Percentiles rank a stretch among this genome's conserved stretches.
Conservation (phyloP, 2,329 filamentous ascomycete genomes). For the Colletotrichum agaves region DNA sequence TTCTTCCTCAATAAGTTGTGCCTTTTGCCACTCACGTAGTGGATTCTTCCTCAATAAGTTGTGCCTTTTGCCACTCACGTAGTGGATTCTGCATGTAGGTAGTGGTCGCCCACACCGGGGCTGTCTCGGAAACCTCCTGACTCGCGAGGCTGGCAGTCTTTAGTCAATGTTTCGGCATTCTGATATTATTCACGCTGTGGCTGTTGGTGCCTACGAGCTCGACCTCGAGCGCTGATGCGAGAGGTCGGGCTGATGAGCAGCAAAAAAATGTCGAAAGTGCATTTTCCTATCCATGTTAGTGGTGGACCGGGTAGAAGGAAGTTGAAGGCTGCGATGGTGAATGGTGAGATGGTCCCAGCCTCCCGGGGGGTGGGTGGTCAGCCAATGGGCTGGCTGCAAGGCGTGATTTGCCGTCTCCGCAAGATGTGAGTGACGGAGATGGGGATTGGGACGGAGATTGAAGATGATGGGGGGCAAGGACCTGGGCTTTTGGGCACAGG, state of each 20-base stretch:
- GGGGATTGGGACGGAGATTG: background rate
- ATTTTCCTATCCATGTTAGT: background rate
- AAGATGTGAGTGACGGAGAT: conserved; percentile 20
- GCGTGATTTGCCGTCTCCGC: conserved; percentile 27
- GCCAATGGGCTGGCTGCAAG: conserved; percentile 21
- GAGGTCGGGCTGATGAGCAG: conserved; percentile 3
- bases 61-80: too few relatives aligned
- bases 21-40: background rate
- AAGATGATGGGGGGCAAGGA: conserved; percentile 11
- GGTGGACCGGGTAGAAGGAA: conserved; percentile 3
- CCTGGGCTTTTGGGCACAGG: conserved; percentile 12
- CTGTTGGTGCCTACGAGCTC: background rate
- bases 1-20: too few relatives aligned
- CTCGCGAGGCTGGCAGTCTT: conserved; percentile 30
- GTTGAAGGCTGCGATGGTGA: background rate
- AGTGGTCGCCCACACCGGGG: conserved; percentile 33
- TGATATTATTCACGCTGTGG: background rate
- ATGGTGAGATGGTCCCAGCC: conserved; percentile 21
- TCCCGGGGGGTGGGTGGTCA: conserved; percentile 7
- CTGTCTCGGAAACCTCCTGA: conserved; percentile 33
- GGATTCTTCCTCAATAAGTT: too few relatives aligned
- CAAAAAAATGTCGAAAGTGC: background rate
- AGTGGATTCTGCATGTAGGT: too few relatives aligned
- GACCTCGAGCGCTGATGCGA: background rate
- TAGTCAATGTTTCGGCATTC: background rate